Base-by-base conservation (phyloP, 805 yeast species). In the Candida ulmi region DNA sequence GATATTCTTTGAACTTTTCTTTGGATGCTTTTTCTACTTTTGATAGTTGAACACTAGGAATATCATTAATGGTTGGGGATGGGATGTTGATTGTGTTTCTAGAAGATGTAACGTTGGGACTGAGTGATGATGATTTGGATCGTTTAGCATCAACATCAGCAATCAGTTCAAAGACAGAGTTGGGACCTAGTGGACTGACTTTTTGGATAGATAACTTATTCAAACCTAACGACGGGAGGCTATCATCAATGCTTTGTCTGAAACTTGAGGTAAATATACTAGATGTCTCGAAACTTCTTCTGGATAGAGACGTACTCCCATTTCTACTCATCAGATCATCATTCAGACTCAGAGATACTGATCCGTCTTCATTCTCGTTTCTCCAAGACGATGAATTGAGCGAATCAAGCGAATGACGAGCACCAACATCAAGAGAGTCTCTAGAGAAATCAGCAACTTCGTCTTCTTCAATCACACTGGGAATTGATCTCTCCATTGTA, bases 11-110 rank as follows among this genome's bases (percentile, higher is more conserved):
- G 33, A 82, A 64, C 18, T 62, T 65, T 1, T 63, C 55, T 30
- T 68, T 63, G 43, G 72, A 60, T 7, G 72, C 68, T 36, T 65
- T 68, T 17, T 66, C 66, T 4, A 80, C 56, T 25, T 74, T 76
- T 4, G 82, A 65, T 30, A 91, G 65, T 35, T 73, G 78, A 11
- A 88, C 81, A 18, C 82, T 88, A 0, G 97, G 96, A 11, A 91
- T 91, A 53, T 93, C 98, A 36, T 72, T 71, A 2, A 74, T 67
- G 0, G 96, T 82, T 0, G 99, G 98, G 8, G 77, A 72, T 30
- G 66, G 66, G 19, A 83, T 55, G 47, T 71, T 72, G 25, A 74
- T 58, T 9, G 70, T 70, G 0, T 77, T 69, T 11, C 63, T 58
- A 55, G 47, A 17, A 56, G 42, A 17, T 49, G 13, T 58, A 40